A percentile compares a stretch with the other conserved stretches of the same genome.
Evolutionary conservation across 2,329 filamentous ascomycete genomes (phyloP).

Genomic region (Alternaria sp.): DNA sequence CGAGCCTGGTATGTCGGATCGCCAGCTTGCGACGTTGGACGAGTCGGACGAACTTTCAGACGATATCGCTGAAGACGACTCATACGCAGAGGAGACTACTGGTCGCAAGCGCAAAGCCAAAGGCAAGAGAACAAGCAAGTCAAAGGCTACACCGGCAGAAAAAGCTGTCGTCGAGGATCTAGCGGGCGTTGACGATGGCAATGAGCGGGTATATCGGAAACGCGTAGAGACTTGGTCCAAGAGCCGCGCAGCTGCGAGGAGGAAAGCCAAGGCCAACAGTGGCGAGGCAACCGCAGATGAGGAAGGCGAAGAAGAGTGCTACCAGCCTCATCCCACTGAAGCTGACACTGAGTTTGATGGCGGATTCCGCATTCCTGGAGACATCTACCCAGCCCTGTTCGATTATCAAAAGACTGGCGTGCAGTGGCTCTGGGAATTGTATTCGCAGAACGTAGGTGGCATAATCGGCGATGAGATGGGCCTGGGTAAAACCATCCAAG

Average conservation of each 20-base stretch:
- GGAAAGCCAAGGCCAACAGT: conserved; percentile 53
- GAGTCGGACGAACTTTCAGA: conserved; percentile 51
- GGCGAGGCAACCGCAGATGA: conserved; percentile 40
- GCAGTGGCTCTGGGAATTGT: conserved; percentile 93
- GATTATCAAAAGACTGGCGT: conserved; percentile 98
- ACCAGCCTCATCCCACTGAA: conserved; percentile 83
- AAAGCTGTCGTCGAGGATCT: conserved; percentile 61
- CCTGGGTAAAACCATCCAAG: conserved; percentile 89
- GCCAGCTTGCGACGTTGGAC: conserved; percentile 49
- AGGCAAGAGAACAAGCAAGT: conserved; percentile 38
- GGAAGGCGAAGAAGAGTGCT: conserved; percentile 71
- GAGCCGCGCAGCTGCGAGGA: conserved; percentile 67
- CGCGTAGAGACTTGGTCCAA: conserved; percentile 79
- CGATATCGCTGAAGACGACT: conserved; percentile 50
- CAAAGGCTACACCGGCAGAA: conserved; percentile 29
- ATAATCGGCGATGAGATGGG: conserved; percentile 99
- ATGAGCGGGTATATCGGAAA: conserved; percentile 79
- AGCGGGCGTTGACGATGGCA: conserved; percentile 82
- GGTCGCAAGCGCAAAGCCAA: conserved; percentile 52
- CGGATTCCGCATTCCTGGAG: conserved; percentile 82
- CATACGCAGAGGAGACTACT: conserved; percentile 50
- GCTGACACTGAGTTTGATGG: conserved; percentile 78
- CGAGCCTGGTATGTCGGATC: conserved; percentile 53
- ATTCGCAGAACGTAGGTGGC: conserved; percentile 87
- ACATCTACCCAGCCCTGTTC: conserved; percentile 91